These are phyloP conservation scores for Waltergamsia citrina DNA, from an alignment of 2,329 filamentous ascomycete genomes.

Conservation along the genomic window DNA sequence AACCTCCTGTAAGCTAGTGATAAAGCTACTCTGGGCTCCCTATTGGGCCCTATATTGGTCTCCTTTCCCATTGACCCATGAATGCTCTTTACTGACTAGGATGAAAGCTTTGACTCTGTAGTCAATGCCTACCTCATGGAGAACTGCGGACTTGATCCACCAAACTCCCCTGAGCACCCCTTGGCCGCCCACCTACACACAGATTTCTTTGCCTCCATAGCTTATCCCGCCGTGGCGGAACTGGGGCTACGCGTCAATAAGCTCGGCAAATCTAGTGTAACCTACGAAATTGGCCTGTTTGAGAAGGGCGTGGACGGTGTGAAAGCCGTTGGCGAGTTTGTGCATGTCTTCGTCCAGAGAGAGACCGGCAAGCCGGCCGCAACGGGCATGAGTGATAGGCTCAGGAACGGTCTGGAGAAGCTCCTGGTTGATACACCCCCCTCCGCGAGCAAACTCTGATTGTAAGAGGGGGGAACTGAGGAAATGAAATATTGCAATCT, in stretches of 20 bases:
- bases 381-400: conserved; percentile 50
- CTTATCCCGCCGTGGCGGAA: conserved; percentile 75
- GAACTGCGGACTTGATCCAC: conserved; percentile 64
- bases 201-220: conserved; percentile 74
- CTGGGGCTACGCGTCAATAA: conserved; percentile 74
- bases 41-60: not conserved
- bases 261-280: conserved; percentile 77
- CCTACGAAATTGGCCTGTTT: conserved; percentile 85
- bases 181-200: conserved; percentile 80
- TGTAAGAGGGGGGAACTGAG: no score
- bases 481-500: no score
- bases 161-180: conserved; percentile 62
- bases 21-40: not conserved
- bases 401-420: conserved; percentile 51
- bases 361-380: conserved; percentile 57
- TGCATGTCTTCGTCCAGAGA: conserved; percentile 83
- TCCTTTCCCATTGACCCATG: no score
- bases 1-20: conserved; percentile 63
- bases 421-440: conserved; percentile 28
- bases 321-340: conserved; percentile 76
- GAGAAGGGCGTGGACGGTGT: conserved; percentile 63
- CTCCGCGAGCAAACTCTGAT: conserved; percentile 9
- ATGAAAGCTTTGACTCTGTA: conserved; percentile 79
- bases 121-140: conserved; percentile 83
- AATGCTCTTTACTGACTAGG: not conserved